Conservation (phyloP, 495 filamentous ascomycete species). For the Tricharina praecox region DNA sequence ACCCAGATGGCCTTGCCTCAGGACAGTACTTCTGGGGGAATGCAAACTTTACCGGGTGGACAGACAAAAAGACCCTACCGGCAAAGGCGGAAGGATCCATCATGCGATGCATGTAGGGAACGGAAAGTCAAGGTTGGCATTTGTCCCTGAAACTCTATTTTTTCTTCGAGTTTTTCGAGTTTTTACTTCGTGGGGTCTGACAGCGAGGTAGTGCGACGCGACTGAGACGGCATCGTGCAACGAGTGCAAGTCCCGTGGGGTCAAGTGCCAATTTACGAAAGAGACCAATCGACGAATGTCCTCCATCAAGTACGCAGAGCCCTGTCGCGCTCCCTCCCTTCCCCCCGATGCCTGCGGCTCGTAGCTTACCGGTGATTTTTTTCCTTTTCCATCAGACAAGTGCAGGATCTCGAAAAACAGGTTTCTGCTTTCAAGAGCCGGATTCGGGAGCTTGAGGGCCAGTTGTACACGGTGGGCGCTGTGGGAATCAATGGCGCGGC, state of each 20-base stretch:
- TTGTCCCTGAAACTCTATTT: slow-evolving; percentile 1
- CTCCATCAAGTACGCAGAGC: slow-evolving; percentile 71
- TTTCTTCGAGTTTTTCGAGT: too few species aligned
- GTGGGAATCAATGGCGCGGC: slow-evolving; percentile 43
- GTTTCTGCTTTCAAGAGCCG: slow-evolving; percentile 44
- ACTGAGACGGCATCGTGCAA: slow-evolving; percentile 92
- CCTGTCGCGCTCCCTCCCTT: not conserved
- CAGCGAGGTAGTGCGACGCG: slow-evolving; percentile 58
- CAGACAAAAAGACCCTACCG: slow-evolving; percentile 82
- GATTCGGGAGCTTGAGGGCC: slow-evolving; percentile 23
- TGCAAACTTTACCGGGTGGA: slow-evolving; percentile 31
- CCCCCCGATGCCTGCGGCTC: not conserved
- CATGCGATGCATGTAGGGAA: slow-evolving; percentile 93
- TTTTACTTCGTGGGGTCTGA: slow-evolving; percentile 4
- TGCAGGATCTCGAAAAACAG: slow-evolving; percentile 92
- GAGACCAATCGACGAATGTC: slow-evolving; percentile 98
- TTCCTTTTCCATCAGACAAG: slow-evolving; percentile 43
- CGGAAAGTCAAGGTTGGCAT: slow-evolving; percentile 75
- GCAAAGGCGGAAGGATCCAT: slow-evolving; percentile 87
- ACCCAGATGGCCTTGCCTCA: slow-evolving; percentile 21
- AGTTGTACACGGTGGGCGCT: slow-evolving; percentile 32
- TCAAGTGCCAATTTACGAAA: slow-evolving; percentile 97
- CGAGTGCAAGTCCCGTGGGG: slow-evolving; percentile 84
- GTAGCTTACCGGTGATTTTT: too few species aligned
- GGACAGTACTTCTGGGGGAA: slow-evolving; percentile 18